phyloP scores from a whole-genome alignment of 2,329 filamentous ascomycete species.

The Neocucurbitaria cava region DNA sequence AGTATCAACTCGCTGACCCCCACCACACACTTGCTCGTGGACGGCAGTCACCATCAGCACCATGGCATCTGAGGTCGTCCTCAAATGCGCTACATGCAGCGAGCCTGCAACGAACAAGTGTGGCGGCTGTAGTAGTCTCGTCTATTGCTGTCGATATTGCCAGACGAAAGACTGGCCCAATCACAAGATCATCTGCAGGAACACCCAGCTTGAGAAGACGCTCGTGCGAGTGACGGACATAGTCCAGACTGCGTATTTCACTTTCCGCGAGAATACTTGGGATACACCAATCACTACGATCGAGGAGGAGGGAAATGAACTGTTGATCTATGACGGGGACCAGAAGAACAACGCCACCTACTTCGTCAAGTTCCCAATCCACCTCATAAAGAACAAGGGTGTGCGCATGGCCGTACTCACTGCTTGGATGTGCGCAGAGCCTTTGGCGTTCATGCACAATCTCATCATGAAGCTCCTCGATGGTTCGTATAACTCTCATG shows the following conservation, averaged over 20 bases:
- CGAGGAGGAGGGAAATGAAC: background rate
- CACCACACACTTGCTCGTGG: too few species aligned
- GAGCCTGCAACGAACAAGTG: background rate
- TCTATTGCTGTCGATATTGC: background rate
- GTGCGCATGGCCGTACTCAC: background rate
- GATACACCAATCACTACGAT: background rate
- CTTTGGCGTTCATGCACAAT: background rate
- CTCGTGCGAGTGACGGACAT: slow-evolving; percentile 1
- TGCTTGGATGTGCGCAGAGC: slow-evolving; percentile 2
- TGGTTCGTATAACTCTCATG: background rate
- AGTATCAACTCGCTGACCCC: too few species aligned
- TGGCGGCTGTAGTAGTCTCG: background rate
- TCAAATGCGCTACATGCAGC: background rate
- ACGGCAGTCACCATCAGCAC: background rate
- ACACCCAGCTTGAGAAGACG: background rate
- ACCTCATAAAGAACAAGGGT: background rate
- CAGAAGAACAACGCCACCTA: background rate
- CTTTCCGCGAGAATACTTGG: slow-evolving; percentile 10
- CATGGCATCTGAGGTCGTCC: background rate
- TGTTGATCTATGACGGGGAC: slow-evolving; percentile 2
- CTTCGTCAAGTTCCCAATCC: slow-evolving; percentile 1
- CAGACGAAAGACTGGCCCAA: background rate
- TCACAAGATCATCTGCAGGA: slow-evolving; percentile 1
- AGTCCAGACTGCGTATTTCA: slow-evolving; percentile 4
- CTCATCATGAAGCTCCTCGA: background rate